A percentile compares a stretch with the other conserved stretches of the same genome.
phyloP scores from a whole-genome alignment of 148 eudicot genomes.

The Oxyria digyna region DNA sequence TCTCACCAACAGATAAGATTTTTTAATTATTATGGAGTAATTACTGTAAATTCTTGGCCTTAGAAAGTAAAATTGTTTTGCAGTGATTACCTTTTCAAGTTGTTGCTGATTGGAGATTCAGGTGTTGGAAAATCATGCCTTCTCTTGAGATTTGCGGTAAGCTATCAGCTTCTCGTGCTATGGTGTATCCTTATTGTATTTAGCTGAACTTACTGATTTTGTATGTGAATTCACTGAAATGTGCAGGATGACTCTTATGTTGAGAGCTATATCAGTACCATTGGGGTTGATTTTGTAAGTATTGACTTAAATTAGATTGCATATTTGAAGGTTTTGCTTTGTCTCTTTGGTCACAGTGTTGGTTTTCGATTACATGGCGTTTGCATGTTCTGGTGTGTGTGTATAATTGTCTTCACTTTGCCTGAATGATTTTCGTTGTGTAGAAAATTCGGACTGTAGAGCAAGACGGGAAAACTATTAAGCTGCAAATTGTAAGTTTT shows the following conservation, averaged over 20 bases:
- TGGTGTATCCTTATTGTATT: not conserved
- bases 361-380: not conserved
- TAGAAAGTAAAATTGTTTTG: not conserved
- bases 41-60: not conserved
- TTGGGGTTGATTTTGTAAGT: constrained; percentile 49
- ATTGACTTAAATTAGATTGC: not conserved
- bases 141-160: constrained; percentile 16
- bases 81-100: constrained; percentile 15
- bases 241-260: constrained; percentile 41
- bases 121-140: constrained; percentile 16
- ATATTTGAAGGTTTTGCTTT: not conserved
- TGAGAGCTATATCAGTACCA: constrained; percentile 47
- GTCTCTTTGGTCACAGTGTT: not conserved
- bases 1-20: not conserved
- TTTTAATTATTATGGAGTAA: not conserved
- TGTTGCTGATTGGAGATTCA: constrained; percentile 16
- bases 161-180: not conserved
- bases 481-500: constrained; percentile 35
- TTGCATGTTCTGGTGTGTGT: constrained; percentile 7
- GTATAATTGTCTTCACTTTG: not conserved
- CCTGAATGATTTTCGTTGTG: constrained; percentile 8
- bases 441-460: constrained; percentile 48
- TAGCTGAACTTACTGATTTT: not conserved
- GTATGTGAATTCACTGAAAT: not conserved
- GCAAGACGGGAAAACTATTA: constrained; percentile 44